These are phyloP conservation scores for Exsudoporus floridanus DNA, from an alignment of 1,284 basidiomycete genomes.

Conservation along the genomic window DNA sequence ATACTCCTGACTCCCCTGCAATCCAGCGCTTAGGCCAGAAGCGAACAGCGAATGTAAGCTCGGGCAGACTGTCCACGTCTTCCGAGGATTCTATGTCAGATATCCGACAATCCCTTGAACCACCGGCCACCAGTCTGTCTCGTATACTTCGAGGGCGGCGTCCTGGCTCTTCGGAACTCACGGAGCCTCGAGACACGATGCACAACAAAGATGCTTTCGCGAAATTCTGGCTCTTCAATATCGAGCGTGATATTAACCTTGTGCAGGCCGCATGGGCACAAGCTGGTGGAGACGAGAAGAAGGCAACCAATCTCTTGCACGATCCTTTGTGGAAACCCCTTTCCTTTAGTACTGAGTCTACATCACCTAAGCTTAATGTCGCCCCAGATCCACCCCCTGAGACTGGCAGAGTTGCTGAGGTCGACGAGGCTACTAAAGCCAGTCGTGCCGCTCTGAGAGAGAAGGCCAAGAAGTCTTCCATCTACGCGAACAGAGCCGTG, in stretches of 20 bases:
- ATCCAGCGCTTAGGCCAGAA: conserved; percentile 52
- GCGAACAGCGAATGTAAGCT: conserved; percentile 41
- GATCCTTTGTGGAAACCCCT: conserved; percentile 55
- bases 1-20: conserved; percentile 52
- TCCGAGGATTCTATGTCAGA: conserved; percentile 67
- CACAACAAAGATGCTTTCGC: conserved; percentile 47
- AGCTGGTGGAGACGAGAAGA: conserved; percentile 55
- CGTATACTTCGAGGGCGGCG: conserved; percentile 57
- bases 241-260: conserved; percentile 43
- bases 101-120: conserved; percentile 38
- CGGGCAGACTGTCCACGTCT: conserved; percentile 46
- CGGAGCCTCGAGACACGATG: conserved; percentile 26
- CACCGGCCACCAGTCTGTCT: conserved; percentile 41
- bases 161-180: conserved; percentile 26
- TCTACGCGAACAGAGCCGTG: conserved; percentile 64
- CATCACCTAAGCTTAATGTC: conserved; percentile 16
- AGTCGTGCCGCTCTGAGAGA: conserved; percentile 61
- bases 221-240: conserved; percentile 61
- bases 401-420: conserved; percentile 61
- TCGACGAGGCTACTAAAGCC: conserved; percentile 67
- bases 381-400: conserved; percentile 39
- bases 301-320: conserved; percentile 55
- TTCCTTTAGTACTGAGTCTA: conserved; percentile 19
- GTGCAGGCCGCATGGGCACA: conserved; percentile 65
- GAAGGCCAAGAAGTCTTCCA: conserved; percentile 73